A percentile compares a stretch with the other conserved stretches of the same genome.
Evolutionary conservation across 129 eudicot species (phyloP).

Genomic region (Cynara cardunculus): DNA sequence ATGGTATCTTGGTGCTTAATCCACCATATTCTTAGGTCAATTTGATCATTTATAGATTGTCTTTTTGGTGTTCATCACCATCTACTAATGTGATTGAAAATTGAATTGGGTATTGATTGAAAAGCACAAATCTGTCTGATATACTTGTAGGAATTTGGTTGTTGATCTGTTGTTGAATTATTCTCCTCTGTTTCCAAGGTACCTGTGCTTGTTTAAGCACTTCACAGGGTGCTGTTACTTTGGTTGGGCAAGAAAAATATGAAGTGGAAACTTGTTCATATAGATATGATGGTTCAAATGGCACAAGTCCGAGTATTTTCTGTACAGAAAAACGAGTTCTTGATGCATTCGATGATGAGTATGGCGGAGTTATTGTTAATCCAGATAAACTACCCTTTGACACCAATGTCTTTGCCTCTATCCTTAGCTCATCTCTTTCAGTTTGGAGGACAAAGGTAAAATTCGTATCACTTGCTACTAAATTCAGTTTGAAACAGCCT

Average conservation of each 20-base stretch:
- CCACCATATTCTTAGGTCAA: no score
- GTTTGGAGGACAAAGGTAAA: constrained; percentile 67
- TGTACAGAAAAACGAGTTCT: constrained; percentile 37
- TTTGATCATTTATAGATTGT: no score
- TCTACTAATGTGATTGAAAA: background rate
- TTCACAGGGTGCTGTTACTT: constrained; percentile 18
- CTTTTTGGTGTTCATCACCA: no score
- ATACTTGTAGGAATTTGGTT: background rate
- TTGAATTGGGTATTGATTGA: background rate
- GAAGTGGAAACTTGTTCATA: constrained; percentile 36
- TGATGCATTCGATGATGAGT: constrained; percentile 75
- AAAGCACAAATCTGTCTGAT: background rate
- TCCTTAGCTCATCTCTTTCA: constrained; percentile 59
- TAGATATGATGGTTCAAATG: constrained; percentile 40
- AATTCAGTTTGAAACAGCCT: no score
- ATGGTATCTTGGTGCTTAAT: no score
- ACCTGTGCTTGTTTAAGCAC: constrained; percentile 29
- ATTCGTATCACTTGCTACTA: background rate
- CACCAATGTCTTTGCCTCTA: constrained; percentile 46
- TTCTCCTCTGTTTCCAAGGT: constrained; percentile 23
- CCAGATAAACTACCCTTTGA: constrained; percentile 67
- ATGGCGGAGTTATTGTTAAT: constrained; percentile 69
- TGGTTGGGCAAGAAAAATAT: constrained; percentile 32
- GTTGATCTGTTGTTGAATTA: background rate
- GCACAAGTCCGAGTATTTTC: constrained; percentile 34